These are phyloP conservation scores for Aspergillus latus DNA, from an alignment of 2,329 filamentous ascomycete genomes.

Conservation along the genomic window DNA sequence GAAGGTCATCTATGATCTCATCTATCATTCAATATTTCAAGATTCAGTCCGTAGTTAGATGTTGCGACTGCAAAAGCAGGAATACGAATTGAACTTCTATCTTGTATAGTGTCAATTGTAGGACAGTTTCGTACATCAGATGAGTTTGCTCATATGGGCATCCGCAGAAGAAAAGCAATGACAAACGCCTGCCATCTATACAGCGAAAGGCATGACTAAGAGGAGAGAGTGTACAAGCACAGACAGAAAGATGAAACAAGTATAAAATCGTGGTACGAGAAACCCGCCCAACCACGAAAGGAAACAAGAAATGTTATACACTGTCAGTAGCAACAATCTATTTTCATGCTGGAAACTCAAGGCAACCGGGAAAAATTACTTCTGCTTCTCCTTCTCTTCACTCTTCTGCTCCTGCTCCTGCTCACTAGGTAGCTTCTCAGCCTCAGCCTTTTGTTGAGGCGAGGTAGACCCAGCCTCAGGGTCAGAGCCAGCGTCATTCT, in stretches of 20 bases:
- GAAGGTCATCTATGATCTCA: too few species aligned
- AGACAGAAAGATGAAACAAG: neutral
- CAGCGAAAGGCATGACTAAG: neutral
- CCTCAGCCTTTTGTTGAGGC: constrained; percentile 3
- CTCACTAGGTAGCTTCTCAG: constrained; percentile 5
- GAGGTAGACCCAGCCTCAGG: neutral
- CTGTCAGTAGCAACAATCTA: neutral
- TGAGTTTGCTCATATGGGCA: neutral
- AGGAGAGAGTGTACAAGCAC: constrained; percentile 9
- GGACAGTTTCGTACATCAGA: neutral
- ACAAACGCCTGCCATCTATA: neutral
- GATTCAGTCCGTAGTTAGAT: too few species aligned
- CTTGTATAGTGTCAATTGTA: neutral
- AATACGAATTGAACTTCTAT: neutral
- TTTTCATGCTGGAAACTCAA: neutral
- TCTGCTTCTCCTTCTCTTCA: constrained; percentile 8
- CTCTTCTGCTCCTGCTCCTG: constrained; percentile 5
- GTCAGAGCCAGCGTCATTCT: neutral
- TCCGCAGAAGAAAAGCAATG: neutral
- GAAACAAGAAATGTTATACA: constrained; percentile 3
- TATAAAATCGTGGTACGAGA: constrained; percentile 5
- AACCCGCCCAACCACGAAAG: constrained; percentile 6
- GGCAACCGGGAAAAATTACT: neutral
- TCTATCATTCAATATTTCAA: too few species aligned
- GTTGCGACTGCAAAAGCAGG: too few species aligned